Conservation (phyloP, 1,284 basidiomycete genomes). For the Quambalaria eucalypti region DNA sequence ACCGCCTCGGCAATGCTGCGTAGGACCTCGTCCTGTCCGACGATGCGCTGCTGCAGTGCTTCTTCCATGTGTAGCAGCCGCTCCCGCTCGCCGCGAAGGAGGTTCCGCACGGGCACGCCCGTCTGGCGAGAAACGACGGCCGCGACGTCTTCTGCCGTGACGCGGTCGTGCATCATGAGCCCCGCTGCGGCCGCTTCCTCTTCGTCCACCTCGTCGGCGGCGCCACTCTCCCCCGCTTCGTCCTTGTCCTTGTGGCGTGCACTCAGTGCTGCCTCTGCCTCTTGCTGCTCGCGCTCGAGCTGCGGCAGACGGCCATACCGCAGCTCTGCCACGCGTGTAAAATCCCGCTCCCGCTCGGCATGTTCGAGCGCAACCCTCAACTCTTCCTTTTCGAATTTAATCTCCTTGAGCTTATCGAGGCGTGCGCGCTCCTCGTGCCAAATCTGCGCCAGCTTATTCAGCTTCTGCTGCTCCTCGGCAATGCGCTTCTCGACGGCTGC, state of each 20-base stretch:
- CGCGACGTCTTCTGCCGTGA: conserved; percentile 79
- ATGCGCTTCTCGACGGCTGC: conserved; percentile 56
- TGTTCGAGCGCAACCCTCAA: conserved; percentile 78
- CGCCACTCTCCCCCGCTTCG: neutral
- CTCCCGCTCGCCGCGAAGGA: conserved; percentile 80
- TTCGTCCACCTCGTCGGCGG: neutral
- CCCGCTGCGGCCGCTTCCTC: neutral
- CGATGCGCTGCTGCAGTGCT: conserved; percentile 62
- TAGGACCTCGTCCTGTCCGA: conserved; percentile 80
- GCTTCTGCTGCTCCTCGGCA: conserved; percentile 8
- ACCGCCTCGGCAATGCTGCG: conserved; percentile 74
- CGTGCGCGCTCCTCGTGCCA: conserved; percentile 72
- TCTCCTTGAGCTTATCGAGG: conserved; percentile 65
- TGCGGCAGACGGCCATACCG: conserved; percentile 77
- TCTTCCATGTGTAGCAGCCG: conserved; percentile 85
- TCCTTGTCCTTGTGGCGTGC: neutral
- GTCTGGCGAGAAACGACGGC: conserved; percentile 74
- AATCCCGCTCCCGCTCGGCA: conserved; percentile 74
- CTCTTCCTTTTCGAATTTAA: conserved; percentile 71
- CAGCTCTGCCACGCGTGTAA: conserved; percentile 66
- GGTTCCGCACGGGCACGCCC: conserved; percentile 79
- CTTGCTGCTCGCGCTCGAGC: conserved; percentile 65
- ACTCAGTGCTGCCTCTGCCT: conserved; percentile 54
- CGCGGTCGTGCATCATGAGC: conserved; percentile 68
- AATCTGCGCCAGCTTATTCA: conserved; percentile 55